Base-by-base conservation (phyloP, 2,329 filamentous ascomycete genomes). In the Xylariales sp. region DNA sequence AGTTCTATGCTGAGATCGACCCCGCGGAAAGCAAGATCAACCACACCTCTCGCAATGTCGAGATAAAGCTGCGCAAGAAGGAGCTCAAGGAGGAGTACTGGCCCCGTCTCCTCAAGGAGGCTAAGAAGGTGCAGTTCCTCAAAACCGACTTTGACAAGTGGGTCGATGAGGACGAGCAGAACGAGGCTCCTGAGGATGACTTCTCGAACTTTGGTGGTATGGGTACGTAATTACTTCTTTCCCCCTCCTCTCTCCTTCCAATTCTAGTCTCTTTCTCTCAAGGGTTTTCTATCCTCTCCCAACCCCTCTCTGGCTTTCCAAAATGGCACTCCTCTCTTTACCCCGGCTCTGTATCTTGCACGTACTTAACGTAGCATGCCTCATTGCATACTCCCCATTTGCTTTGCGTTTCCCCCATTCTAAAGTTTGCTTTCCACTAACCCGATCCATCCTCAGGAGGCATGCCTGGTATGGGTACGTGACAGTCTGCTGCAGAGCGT, bases 141-240 rank as follows among this genome's bases (percentile, higher is more conserved):
- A 95, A 95, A 83, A 97, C 93, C 49, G 85, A 98, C 71, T 98
- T 98, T 56, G 90, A 96, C 74, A 96, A 95, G 85, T 96, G 90
- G 90, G 87, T 95, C 56, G 90, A 96, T 53, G 88, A 96, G 79
- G 90, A 98, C 61, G 93, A 98, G 78, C 93, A 98, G 73, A 85
- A 97, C 59, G 89, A 88, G 66, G 83, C 78, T 43, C 72, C 79
- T 33, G 88, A 94, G 49, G 89, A 95, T 40, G 90, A 95, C 64
- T 67, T 82, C 52, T 78, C 76, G 48, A 73, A 81, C 60, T 81
- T 78, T 52, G 78, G 74, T 41, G 78, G 78, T 48, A 85, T 81
- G 78, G 75, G 76, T 72, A 62, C 57, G 72, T 74, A 37, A 50
- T 34, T 30, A 6, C 28, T 7, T 15, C 28, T 30, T 30, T n/a